Percentiles rank a stretch among this genome's conserved stretches.
phyloP scores from a whole-genome alignment of 768 basidiomycete species.

The Leccinum subgranulosum region DNA sequence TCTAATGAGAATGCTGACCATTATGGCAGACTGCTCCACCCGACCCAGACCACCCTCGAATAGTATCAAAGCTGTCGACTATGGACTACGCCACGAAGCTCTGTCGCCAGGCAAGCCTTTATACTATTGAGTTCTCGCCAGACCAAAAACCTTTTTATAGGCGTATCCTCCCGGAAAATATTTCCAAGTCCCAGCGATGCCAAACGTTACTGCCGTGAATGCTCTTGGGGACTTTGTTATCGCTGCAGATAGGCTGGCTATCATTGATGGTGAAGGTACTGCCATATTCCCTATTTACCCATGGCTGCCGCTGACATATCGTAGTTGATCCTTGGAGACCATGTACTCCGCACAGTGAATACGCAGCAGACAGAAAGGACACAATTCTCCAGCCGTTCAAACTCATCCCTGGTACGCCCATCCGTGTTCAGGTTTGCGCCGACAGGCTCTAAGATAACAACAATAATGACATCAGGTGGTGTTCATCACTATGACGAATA shows the following conservation, averaged over 20 bases:
- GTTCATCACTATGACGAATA: conserved; percentile 76
- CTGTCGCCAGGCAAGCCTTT: conserved; percentile 54
- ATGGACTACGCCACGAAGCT: conserved; percentile 69
- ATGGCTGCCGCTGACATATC: background rate
- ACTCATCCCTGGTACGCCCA: conserved; percentile 72
- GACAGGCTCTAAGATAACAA: background rate
- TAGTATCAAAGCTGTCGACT: conserved; percentile 76
- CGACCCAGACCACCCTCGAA: conserved; percentile 61
- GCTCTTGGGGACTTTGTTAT: conserved; percentile 80
- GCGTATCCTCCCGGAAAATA: conserved; percentile 77
- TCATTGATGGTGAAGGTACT: conserved; percentile 82
- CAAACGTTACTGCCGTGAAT: conserved; percentile 84
- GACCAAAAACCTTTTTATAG: conserved; percentile 30
- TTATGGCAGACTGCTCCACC: conserved; percentile 65
- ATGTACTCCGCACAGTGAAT: conserved; percentile 74
- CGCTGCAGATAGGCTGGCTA: conserved; percentile 75
- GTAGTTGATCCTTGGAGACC: conserved; percentile 90
- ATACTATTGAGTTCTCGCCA: background rate
- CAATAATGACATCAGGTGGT: conserved; percentile 41
- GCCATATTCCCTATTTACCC: background rate
- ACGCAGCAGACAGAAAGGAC: conserved; percentile 66
- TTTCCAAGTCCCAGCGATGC: conserved; percentile 66
- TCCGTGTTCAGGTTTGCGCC: background rate
- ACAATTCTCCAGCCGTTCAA: conserved; percentile 80
- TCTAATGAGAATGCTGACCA: background rate